These are phyloP conservation scores for Nelumbo lutea DNA, from an alignment of 164 flowering plant species.

Conservation along the genomic window DNA sequence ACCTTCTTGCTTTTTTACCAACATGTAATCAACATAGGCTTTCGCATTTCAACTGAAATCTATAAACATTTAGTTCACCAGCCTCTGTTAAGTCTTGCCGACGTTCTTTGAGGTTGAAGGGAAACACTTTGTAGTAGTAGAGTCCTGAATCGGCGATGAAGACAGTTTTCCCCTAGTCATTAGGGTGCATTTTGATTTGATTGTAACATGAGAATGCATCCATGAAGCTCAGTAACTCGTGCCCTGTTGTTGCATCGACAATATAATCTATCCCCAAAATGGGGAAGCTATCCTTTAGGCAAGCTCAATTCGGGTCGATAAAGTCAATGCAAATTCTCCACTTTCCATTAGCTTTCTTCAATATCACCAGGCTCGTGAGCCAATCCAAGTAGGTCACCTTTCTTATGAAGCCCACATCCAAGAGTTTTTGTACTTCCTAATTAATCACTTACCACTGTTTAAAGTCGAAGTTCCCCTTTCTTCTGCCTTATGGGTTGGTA, in stretches of 20 bases:
- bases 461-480: too few relatives aligned
- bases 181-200: background rate
- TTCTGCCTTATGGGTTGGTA: too few relatives aligned
- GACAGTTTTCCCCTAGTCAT: background rate
- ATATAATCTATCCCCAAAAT: background rate
- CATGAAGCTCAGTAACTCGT: background rate
- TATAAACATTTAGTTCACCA: background rate
- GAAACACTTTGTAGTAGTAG: background rate
- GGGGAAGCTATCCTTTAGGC: background rate
- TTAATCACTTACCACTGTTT: too few relatives aligned
- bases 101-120: background rate
- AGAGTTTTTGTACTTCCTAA: too few relatives aligned
- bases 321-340: background rate
- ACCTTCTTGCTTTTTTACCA: too few relatives aligned
- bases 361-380: background rate
- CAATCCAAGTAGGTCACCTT: too few relatives aligned
- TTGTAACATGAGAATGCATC: background rate
- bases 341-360: background rate
- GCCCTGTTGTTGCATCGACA: background rate
- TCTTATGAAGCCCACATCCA: too few relatives aligned
- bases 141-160: background rate
- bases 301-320: background rate
- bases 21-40: background rate
- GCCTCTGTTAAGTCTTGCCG: background rate
- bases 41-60: background rate